Evolutionary conservation across 2,329 filamentous ascomycete species (phyloP).

Genomic region (Fusarium nodosum): DNA sequence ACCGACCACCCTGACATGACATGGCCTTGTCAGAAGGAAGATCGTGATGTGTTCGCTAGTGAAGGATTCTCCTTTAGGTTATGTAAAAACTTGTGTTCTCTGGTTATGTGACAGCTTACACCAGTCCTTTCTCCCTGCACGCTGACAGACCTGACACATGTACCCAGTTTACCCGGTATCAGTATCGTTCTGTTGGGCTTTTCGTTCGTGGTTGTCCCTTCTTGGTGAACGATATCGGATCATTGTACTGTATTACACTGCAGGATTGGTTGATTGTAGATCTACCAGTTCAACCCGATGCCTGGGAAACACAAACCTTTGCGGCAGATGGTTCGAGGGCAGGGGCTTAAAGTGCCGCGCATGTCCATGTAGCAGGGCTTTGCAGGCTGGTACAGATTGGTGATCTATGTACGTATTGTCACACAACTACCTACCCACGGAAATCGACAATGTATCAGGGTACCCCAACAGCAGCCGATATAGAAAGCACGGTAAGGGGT

Average conservation of each 20-base stretch:
- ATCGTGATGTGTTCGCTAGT: background rate
- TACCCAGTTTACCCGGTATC: background rate
- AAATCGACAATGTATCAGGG: slow-evolving; percentile 26
- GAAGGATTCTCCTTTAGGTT: background rate
- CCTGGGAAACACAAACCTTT: slow-evolving; percentile 38
- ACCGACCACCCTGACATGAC: slow-evolving; percentile 15
- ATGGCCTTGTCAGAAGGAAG: slow-evolving; percentile 5
- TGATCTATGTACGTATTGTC: slow-evolving; percentile 37
- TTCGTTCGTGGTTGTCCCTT: slow-evolving; percentile 13
- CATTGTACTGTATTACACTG: slow-evolving; percentile 7
- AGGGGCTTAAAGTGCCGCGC: slow-evolving; percentile 31
- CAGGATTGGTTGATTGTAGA: slow-evolving; percentile 34
- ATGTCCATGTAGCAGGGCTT: slow-evolving; percentile 26
- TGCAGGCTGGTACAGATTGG: slow-evolving; percentile 36
- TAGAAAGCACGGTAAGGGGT: slow-evolving; percentile 2
- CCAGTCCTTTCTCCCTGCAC: background rate
- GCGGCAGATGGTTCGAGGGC: slow-evolving; percentile 26
- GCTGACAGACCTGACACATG: background rate
- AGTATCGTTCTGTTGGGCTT: slow-evolving; percentile 2
- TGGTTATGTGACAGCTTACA: background rate
- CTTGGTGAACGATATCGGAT: slow-evolving; percentile 24
- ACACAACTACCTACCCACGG: slow-evolving; percentile 22
- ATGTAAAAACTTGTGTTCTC: background rate
- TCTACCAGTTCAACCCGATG: slow-evolving; percentile 26
- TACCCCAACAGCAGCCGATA: slow-evolving; percentile 18